Conservation (phyloP, 768 basidiomycete genomes). For the Hydnomerulius pinastri region DNA sequence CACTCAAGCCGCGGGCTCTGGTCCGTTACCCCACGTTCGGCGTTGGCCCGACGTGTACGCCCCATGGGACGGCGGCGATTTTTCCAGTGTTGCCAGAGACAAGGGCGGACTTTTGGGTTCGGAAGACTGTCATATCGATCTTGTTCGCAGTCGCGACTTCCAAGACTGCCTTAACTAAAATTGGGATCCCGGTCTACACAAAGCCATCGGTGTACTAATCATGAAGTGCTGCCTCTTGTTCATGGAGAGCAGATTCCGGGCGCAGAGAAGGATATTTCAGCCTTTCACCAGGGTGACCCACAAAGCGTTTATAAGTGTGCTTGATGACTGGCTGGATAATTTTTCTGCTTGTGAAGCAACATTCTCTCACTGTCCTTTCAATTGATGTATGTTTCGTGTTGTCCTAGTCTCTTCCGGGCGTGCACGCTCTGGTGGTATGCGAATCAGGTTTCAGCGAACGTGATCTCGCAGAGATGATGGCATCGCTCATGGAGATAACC, state of each 20-base stretch:
- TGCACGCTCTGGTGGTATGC: too few species aligned
- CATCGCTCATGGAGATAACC: too few species aligned
- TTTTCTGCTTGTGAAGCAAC: neutral
- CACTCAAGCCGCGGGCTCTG: neutral
- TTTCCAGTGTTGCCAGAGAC: neutral
- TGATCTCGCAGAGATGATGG: too few species aligned
- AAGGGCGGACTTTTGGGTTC: neutral
- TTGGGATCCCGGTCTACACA: neutral
- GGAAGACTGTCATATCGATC: too few species aligned
- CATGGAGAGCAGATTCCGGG: neutral
- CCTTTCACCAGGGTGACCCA: neutral
- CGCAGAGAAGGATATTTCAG: neutral
- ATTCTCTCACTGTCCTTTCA: too few species aligned
- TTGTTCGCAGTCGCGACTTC: neutral
- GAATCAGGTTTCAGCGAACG: too few species aligned
- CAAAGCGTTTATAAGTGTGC: neutral
- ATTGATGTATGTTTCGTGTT: too few species aligned
- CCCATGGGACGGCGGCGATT: neutral
- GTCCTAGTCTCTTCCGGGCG: too few species aligned
- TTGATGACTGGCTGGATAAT: constrained; percentile 4
- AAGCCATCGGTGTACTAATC: neutral
- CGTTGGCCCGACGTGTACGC: constrained; percentile 3
- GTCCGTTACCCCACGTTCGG: neutral
- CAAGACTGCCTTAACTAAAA: neutral
- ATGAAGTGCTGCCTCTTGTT: neutral